Base-by-base conservation (phyloP, 2,329 filamentous ascomycete species). In the Blastomyces parvus region DNA sequence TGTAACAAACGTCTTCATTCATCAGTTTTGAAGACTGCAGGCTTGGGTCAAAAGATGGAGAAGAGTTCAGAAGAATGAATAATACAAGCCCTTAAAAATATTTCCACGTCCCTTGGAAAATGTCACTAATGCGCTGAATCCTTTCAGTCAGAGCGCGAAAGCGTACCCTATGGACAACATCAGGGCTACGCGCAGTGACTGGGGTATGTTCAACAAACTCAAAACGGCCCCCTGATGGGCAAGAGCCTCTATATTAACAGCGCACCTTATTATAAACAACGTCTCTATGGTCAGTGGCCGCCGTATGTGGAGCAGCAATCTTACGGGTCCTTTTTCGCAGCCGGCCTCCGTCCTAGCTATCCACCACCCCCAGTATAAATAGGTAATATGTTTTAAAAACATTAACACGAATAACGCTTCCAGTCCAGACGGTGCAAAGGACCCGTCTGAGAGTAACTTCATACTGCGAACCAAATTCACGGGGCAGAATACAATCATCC, bases 21-120 rank as follows among this genome's bases (percentile, higher is more conserved):
- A 77, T 76, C 66, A 78, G 78, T 67, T 75, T 80, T 52, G 80
- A 83, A 69, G 77, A 78, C 68, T 74, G 83, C 62, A 77, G 74
- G 60, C 75, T 82, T 67, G 79, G 79, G 64, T 36, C 27, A n/a
- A 58, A 58, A 13, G 77, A 77, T 60, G 76, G 75, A 60, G 72
- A 59, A 38, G 27, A 30, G 27, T 22, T 76, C 66, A 71, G 71
- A 50, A 59, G 69, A 42, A 64, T 68, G 62, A 65, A 69, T 42
- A 57, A 53, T 30, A 52, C 64, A 62, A 60, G n/a, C 36, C 22
- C 17, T 27, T 7, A 17, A 13, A 46, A 33, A 44, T 27, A 17
- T 59, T 33, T 40, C 22, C 3, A 44, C 11, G 11, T 44, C n/a
- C n/a, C 36, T 22, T 5, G 40, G 17, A 19, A n/a, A n/a, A 25